Evolutionary conservation across 2,329 filamentous ascomycete species (phyloP), one percentile per base, ranked within the genome.

Genomic region (Bimuria novae-zelandiae): DNA sequence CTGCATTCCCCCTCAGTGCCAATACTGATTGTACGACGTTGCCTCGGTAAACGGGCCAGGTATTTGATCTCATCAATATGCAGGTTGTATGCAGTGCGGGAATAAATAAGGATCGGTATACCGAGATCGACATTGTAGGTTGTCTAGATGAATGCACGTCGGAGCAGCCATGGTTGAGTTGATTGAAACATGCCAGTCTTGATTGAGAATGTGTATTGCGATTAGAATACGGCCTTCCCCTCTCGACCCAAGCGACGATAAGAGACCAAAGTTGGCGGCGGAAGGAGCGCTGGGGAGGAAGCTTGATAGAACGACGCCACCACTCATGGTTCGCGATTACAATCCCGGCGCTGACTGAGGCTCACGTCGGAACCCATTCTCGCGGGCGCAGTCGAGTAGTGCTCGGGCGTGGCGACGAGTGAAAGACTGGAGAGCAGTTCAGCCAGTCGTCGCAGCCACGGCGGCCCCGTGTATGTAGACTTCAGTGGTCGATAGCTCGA

Each of bases 91-190:
- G 29, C 11, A 23, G 40, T 30, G 40, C 16, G 30, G 23, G 35
- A n/a, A 11, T 5, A 41, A 22, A 41, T 41, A 41, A 41, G 39
- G 16, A 11, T n/a, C 10, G 39, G 3, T 25, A 6, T 23, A 19
- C 30, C 32, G 35, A 22, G 46, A 49, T 40, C 4, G 46, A 23
- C 36, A 36, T 25, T 23, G 23, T 23, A 7, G n/a, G n/a, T n/a
- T n/a, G 37, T 33, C 14, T 42, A 36, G 27, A 12, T 41, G 36
- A 35, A 49, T 46, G 22, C 17, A 37, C 17, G 29, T 43, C 40
- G 49, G 56, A 55, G 25, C 40, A 47, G 35, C 36, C 12, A 36
- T 19, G 43, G 33, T 50, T 43, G 47, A 22, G 39, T 47, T 27
- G 21, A 49, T 51, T 32, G 52, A n/a, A n/a, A n/a, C n/a, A n/a